Evolutionary conservation across 352 stramenopile species (phyloP).

Genomic region (Phytopythium vexans): DNA sequence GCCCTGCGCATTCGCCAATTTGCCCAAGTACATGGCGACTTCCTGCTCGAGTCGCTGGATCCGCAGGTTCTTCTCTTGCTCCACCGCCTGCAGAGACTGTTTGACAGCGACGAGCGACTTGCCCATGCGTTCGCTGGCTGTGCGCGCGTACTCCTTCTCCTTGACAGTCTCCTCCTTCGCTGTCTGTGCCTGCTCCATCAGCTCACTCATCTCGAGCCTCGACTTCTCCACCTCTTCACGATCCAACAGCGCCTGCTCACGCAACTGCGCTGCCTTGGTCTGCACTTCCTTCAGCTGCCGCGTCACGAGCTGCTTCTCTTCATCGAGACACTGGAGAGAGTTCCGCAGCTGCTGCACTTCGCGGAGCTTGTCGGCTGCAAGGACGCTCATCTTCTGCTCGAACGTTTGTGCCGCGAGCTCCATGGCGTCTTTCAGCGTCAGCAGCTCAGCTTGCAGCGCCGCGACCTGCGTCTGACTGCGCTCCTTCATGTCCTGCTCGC

Average conservation of each 20-base stretch:
- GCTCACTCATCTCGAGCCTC: constrained; percentile 41
- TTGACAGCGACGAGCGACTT: constrained; percentile 60
- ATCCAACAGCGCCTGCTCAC: constrained; percentile 58
- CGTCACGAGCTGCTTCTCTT: constrained; percentile 44
- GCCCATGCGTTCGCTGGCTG: constrained; percentile 49
- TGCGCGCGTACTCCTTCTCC: constrained; percentile 52
- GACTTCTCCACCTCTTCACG: constrained; percentile 64
- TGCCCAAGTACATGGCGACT: constrained; percentile 41
- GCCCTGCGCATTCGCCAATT: constrained; percentile 51
- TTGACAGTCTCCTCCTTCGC: constrained; percentile 51
- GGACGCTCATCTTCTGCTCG: constrained; percentile 39
- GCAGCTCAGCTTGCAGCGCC: constrained; percentile 41
- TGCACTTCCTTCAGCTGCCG: constrained; percentile 62
- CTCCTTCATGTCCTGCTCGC: constrained; percentile 45
- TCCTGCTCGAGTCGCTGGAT: constrained; percentile 55
- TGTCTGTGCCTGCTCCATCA: constrained; percentile 34
- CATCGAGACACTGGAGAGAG: constrained; percentile 39
- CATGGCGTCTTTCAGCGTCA: constrained; percentile 26
- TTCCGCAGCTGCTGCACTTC: constrained; percentile 40
- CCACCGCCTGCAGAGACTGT: constrained; percentile 47
- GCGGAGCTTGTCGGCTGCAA: constrained; percentile 20
- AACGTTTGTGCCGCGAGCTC: constrained; percentile 32
- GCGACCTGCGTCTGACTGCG: constrained; percentile 35
- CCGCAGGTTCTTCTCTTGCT: constrained; percentile 57
- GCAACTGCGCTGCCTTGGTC: constrained; percentile 44